Conservation (phyloP, 208 protist genomes). For the Lotmaria passim region DNA sequence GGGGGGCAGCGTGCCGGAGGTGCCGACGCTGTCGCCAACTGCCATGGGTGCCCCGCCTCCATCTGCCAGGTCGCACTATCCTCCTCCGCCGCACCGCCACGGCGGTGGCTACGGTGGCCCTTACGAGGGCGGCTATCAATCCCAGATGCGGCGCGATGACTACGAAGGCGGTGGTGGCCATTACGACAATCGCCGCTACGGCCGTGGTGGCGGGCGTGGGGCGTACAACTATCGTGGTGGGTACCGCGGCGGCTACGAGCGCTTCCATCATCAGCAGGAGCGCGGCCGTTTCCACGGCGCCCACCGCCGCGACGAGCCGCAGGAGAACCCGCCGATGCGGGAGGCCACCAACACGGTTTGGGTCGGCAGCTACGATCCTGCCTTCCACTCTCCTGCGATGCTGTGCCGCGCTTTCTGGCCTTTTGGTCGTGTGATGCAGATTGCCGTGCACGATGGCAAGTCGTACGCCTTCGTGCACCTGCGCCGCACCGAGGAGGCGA, state of each 20-base stretch:
- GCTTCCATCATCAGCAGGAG: constrained; percentile 17
- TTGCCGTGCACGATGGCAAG: constrained; percentile 69
- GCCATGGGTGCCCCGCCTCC: constrained; percentile 10
- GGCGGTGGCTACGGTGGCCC: constrained; percentile 13
- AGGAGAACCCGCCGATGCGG: constrained; percentile 38
- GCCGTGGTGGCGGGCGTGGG: constrained; percentile 20
- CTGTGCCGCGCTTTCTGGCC: constrained; percentile 64
- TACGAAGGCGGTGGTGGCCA: constrained; percentile 21
- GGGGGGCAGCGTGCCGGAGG: not conserved
- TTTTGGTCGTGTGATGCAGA: constrained; percentile 84
- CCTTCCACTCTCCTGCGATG: constrained; percentile 52
- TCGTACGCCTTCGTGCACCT: constrained; percentile 90
- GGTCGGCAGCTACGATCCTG: constrained; percentile 78
- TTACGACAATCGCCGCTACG: constrained; percentile 15
- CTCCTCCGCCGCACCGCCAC: constrained; percentile 8
- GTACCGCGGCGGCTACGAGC: constrained; percentile 6
- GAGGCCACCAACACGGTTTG: constrained; percentile 91
- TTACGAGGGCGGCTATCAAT: constrained; percentile 9
- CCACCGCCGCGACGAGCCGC: constrained; percentile 28
- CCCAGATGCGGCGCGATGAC: constrained; percentile 20
- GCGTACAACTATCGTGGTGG: constrained; percentile 16
- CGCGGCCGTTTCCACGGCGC: constrained; percentile 8
- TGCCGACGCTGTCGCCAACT: constrained; percentile 25
- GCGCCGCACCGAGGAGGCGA: constrained; percentile 79
- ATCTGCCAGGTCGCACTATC: constrained; percentile 7